A percentile compares a stretch with the other conserved stretches of the same genome.
phyloP scores from a whole-genome alignment of 495 filamentous ascomycete genomes.

The Pyronema domesticum region DNA sequence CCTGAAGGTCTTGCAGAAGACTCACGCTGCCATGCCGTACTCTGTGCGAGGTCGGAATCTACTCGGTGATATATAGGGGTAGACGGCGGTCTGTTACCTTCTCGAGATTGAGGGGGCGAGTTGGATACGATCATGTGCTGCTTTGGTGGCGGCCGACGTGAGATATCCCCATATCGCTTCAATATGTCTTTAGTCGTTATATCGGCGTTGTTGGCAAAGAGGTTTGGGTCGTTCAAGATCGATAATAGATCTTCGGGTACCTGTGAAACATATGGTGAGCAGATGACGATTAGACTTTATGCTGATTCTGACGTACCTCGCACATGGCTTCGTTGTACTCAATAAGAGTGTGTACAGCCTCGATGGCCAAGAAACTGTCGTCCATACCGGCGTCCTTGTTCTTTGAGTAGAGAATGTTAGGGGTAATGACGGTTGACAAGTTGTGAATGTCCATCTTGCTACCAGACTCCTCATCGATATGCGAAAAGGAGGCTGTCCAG shows the following conservation, averaged over 20 bases:
- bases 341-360: constrained; percentile 76
- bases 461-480: constrained; percentile 76
- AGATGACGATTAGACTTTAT: background rate
- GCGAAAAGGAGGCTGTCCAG: constrained; percentile 92
- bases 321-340: constrained; percentile 91
- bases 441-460: constrained; percentile 99
- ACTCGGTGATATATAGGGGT: constrained; percentile 42
- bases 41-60: constrained; percentile 59
- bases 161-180: constrained; percentile 66
- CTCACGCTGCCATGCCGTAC: constrained; percentile 59
- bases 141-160: constrained; percentile 39
- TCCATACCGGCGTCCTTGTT: constrained; percentile 50
- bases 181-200: constrained; percentile 95
- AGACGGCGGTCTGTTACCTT: constrained; percentile 27
- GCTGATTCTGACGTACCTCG: constrained; percentile 45
- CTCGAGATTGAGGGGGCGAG: constrained; percentile 32
- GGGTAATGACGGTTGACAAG: constrained; percentile 92
- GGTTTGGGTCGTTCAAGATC: constrained; percentile 60
- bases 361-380: constrained; percentile 76
- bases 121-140: constrained; percentile 35
- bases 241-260: constrained; percentile 82
- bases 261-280: constrained; percentile 29
- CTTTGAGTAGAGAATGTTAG: constrained; percentile 76
- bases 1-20: constrained; percentile 63
- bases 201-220: constrained; percentile 69